Percentiles rank a stretch among this genome's conserved stretches.
phyloP scores from a whole-genome alignment of 768 basidiomycete genomes.

The Cantharellus anzutake region DNA sequence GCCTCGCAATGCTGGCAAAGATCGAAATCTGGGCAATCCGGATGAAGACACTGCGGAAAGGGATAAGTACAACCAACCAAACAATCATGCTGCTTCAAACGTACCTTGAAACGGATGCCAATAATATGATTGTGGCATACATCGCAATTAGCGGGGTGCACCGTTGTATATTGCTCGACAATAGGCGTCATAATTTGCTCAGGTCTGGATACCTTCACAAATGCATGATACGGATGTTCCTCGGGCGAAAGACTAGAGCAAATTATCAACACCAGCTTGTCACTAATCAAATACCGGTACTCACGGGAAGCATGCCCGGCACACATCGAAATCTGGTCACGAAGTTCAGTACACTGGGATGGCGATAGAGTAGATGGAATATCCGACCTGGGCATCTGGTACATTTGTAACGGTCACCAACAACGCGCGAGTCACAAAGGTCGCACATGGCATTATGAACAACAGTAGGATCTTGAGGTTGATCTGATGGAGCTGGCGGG shows the following conservation, averaged over 20 bases:
- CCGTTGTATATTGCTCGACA: not conserved
- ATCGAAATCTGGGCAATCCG: conserved; percentile 61
- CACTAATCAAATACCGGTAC: not conserved
- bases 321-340: conserved; percentile 78
- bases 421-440: conserved; percentile 52
- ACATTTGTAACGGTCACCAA: conserved; percentile 55
- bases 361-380: not conserved
- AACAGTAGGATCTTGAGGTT: not conserved
- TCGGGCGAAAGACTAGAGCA: conserved; percentile 33
- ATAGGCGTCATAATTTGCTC: conserved; percentile 25
- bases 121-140: conserved; percentile 33
- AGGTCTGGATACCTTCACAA: conserved; percentile 38
- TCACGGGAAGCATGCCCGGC: conserved; percentile 39
- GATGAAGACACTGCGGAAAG: conserved; percentile 49
- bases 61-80: not conserved
- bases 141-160: conserved; percentile 13
- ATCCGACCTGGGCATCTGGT: not conserved
- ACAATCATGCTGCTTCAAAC: conserved; percentile 1
- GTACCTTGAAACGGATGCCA: conserved; percentile 57
- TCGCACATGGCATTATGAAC: conserved; percentile 53
- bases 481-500: not conserved
- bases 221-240: conserved; percentile 62
- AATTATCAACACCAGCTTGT: not conserved
- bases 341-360: conserved; percentile 35
- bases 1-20: conserved; percentile 66